Percentiles rank a stretch among this genome's conserved stretches.
These are phyloP conservation scores for Bretschneidera sinensis DNA, from an alignment of 345 rosid genomes.

Conservation along the genomic window DNA sequence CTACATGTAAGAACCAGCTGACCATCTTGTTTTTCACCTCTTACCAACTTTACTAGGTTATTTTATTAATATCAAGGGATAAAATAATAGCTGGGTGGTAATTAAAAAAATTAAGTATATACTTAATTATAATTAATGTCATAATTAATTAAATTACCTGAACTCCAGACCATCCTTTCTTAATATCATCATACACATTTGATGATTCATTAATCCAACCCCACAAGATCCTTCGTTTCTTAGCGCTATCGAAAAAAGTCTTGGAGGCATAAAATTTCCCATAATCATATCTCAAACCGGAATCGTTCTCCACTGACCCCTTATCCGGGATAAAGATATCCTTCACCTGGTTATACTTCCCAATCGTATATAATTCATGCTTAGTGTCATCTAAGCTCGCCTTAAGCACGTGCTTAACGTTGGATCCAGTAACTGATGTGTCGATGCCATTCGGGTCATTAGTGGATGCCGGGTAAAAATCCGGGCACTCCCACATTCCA, in stretches of 20 bases:
- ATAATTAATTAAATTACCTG: slow-evolving; percentile 28
- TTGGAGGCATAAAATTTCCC: slow-evolving; percentile 81
- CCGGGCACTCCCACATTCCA: slow-evolving; percentile 91
- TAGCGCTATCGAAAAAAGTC: slow-evolving; percentile 48
- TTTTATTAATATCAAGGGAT: neutral
- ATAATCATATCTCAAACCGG: slow-evolving; percentile 59
- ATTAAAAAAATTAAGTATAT: neutral
- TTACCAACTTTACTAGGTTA: too few relatives aligned
- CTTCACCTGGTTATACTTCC: slow-evolving; percentile 32
- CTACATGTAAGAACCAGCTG: too few relatives aligned
- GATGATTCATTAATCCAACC: slow-evolving; percentile 56
- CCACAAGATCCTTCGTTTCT: slow-evolving; percentile 46
- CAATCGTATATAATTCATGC: slow-evolving; percentile 54
- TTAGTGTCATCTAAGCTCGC: slow-evolving; percentile 40
- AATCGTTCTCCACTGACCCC: slow-evolving; percentile 28
- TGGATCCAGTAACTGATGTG: slow-evolving; percentile 10
- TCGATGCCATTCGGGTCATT: slow-evolving; percentile 25
- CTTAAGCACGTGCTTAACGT: slow-evolving; percentile 53
- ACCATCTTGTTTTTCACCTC: too few relatives aligned
- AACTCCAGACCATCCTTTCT: slow-evolving; percentile 53
- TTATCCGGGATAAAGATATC: slow-evolving; percentile 40
- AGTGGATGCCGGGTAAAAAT: slow-evolving; percentile 60
- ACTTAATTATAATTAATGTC: neutral
- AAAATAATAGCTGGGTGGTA: neutral
- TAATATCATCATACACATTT: slow-evolving; percentile 20